Evolutionary conservation across 305 asterid species (phyloP), one percentile per base, ranked within the genome.

Genomic region (Ilex paraguariensis): DNA sequence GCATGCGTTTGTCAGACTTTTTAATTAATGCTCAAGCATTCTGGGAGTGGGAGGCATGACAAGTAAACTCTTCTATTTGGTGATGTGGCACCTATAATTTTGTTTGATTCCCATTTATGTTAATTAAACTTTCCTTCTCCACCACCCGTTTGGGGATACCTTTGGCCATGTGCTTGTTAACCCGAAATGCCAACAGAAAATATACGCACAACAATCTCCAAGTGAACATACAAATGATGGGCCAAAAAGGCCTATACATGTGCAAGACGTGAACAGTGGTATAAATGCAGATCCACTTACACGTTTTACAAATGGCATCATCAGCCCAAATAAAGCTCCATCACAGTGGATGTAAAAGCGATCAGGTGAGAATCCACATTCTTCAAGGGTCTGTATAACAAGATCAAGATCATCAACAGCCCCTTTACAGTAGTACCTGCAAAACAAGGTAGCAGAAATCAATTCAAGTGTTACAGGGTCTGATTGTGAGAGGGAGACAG

Each of bases 321-420:
- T 50, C 7, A 50, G 54, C 7, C 54, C 66, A 62, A 32, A 56
- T 7, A 65, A 8, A 3, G 69, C 63, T 15, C 62, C 63, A 55
- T 65, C 70, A n/a, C 70, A 57, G 21, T 56, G 63, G 14, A 57
- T 15, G 51, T 65, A 65, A 54, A 65, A 56, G 15, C 33, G 53
- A 56, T 65, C 63, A 40, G 56, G 57, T 8, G 45, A 57, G 30
- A 57, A 49, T 3, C 70, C 70, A 50, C 70, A 66, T 14, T 57
- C 69, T 57, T 65, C 49, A 14, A 65, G 63, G 15, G 57, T 65
- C n/a, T 57, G 13, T 56, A 65, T 57, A 16, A 57, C 32, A 49
- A 65, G 39, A 48, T 65, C 69, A 46, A 65, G 28, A 45, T 65
- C 45, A 65, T 57, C 63, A 16, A 65, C 48, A 13, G 49, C 52